These are phyloP conservation scores for Sambucus nigra DNA, from an alignment of 129 eudicot species.

Conservation along the genomic window DNA sequence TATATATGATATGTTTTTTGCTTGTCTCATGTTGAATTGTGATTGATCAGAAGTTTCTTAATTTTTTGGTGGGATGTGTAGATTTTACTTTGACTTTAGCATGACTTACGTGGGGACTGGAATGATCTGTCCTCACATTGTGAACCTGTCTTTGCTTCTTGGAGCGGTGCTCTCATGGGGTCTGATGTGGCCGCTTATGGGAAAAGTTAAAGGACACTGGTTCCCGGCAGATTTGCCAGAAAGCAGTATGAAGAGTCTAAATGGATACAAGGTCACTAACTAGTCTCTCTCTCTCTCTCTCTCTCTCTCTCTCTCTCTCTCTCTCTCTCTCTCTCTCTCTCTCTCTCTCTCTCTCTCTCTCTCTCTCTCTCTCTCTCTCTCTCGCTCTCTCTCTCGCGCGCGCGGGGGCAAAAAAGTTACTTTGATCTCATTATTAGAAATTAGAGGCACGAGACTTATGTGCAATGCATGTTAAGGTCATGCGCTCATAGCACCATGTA, in stretches of 20 bases:
- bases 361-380: too few relatives aligned
- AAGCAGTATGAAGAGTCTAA: slow-evolving; percentile 70
- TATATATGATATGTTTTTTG: neutral
- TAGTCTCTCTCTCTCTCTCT: neutral
- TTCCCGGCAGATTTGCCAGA: slow-evolving; percentile 54
- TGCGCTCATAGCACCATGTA: too few relatives aligned
- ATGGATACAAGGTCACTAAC: slow-evolving; percentile 64
- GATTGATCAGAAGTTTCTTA: neutral
- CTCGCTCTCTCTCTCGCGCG: too few relatives aligned
- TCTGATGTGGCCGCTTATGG: slow-evolving; percentile 83
- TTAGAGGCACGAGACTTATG: too few relatives aligned
- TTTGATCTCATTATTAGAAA: too few relatives aligned
- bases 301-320: neutral
- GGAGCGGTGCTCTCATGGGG: slow-evolving; percentile 95
- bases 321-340: too few relatives aligned
- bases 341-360: too few relatives aligned
- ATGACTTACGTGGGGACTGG: slow-evolving; percentile 89
- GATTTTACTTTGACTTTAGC: slow-evolving; percentile 93
- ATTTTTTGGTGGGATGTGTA: slow-evolving; percentile 20
- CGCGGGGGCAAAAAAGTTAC: too few relatives aligned
- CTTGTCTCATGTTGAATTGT: slow-evolving; percentile 4
- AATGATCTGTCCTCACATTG: slow-evolving; percentile 89
- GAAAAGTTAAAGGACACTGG: slow-evolving; percentile 59
- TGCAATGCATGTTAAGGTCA: too few relatives aligned
- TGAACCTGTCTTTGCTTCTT: slow-evolving; percentile 70